Evolutionary conservation across 108 stramenopile genomes (phyloP).

Genomic region (Nitzschia sp.): DNA sequence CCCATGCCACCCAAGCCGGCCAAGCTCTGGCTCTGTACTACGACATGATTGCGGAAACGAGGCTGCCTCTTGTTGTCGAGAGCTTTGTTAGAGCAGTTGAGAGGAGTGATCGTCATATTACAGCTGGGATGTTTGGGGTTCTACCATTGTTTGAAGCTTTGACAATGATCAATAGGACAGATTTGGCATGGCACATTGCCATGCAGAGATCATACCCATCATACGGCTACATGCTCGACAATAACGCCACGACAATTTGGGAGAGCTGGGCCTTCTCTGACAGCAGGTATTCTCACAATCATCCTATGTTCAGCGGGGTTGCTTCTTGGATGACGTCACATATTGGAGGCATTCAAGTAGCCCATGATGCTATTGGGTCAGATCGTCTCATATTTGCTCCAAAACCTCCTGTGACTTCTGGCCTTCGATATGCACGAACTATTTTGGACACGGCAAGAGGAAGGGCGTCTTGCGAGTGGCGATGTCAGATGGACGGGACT

Average conservation of each 20-base stretch:
- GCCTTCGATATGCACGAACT: background rate
- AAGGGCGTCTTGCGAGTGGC: background rate
- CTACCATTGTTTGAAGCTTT: background rate
- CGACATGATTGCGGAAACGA: background rate
- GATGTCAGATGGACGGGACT: background rate
- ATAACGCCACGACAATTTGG: slow-evolving; percentile 59
- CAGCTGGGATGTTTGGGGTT: slow-evolving; percentile 9
- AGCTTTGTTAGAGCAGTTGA: slow-evolving; percentile 8
- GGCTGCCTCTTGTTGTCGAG: background rate
- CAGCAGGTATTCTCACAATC: slow-evolving; percentile 50
- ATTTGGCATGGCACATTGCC: slow-evolving; percentile 9
- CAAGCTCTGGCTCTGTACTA: slow-evolving; percentile 11
- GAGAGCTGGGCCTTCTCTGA: slow-evolving; percentile 54
- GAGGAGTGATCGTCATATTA: slow-evolving; percentile 2
- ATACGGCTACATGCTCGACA: slow-evolving; percentile 45
- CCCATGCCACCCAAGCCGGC: background rate
- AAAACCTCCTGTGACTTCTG: background rate
- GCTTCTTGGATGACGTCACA: slow-evolving; percentile 47
- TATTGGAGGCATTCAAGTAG: slow-evolving; percentile 40
- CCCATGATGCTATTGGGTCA: background rate
- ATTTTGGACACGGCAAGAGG: background rate
- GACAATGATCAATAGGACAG: background rate
- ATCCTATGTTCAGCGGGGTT: slow-evolving; percentile 56
- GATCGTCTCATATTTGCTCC: slow-evolving; percentile 2
- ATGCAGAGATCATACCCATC: slow-evolving; percentile 12